phyloP scores from a whole-genome alignment of 495 filamentous ascomycete genomes.

The Penicillium antarcticum region DNA sequence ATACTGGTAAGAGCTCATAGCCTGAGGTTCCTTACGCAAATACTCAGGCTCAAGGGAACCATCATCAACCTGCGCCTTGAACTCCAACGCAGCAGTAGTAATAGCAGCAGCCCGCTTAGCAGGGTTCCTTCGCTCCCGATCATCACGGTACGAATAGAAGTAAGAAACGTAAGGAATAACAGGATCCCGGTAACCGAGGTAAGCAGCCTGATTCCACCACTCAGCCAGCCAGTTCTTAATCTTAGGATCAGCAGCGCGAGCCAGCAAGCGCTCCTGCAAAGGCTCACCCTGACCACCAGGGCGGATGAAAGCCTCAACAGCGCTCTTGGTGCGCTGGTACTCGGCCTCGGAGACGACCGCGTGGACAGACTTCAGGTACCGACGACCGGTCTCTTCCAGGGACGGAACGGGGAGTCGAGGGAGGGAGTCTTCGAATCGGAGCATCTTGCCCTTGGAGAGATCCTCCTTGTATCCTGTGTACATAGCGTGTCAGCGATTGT shows the following conservation, averaged over 20 bases:
- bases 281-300: constrained; percentile 78
- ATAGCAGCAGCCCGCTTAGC: constrained; percentile 91
- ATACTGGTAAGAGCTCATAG: constrained; percentile 96
- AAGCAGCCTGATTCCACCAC: constrained; percentile 96
- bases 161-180: constrained; percentile 98
- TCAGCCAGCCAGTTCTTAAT: constrained; percentile 92
- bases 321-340: constrained; percentile 72
- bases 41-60: constrained; percentile 92
- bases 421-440: constrained; percentile 94
- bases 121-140: constrained; percentile 81
- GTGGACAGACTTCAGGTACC: constrained; percentile 91
- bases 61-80: constrained; percentile 87
- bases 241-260: constrained; percentile 77
- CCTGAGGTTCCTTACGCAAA: constrained; percentile 92
- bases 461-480: constrained; percentile 87
- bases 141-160: constrained; percentile 98
- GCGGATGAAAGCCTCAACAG: constrained; percentile 77
- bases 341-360: constrained; percentile 72
- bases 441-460: constrained; percentile 83
- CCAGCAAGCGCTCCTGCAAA: constrained; percentile 84
- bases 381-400: constrained; percentile 85
- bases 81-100: constrained; percentile 78
- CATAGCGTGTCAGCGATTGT: constrained; percentile 1
- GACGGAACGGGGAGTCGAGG: constrained; percentile 87
- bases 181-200: constrained; percentile 90